Evolutionary conservation across 306 rosid genomes (phyloP).

Genomic region (Citrullus mucosospermus): DNA sequence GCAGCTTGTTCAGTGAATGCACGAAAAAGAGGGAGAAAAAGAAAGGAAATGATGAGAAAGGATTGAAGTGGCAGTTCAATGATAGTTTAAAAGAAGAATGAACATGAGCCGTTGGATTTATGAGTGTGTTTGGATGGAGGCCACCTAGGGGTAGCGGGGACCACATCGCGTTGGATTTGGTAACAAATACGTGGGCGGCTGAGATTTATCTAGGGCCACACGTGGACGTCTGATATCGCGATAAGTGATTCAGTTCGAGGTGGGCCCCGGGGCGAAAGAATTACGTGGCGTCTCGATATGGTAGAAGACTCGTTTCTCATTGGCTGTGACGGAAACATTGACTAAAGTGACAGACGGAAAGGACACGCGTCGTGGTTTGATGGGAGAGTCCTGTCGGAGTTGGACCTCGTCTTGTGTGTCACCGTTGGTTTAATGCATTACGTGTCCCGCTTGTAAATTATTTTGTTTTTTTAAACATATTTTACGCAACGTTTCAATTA

Average conservation of each 20-base stretch:
- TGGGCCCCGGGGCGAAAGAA: constrained; percentile 18
- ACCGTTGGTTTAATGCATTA: background rate
- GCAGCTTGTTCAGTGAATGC: background rate
- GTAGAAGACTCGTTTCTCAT: constrained; percentile 10
- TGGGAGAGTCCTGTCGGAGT: background rate
- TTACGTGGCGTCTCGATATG: constrained; percentile 44
- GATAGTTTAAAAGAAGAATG: constrained; percentile 5
- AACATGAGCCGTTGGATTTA: constrained; percentile 25
- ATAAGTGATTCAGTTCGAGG: constrained; percentile 20
- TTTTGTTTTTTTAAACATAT: background rate
- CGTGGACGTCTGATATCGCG: constrained; percentile 30
- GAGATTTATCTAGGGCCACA: background rate
- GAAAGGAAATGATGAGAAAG: background rate
- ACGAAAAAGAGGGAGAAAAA: background rate
- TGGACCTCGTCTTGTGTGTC: constrained; percentile 8
- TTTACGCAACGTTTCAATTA: background rate
- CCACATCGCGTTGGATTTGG: constrained; percentile 22
- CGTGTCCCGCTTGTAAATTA: background rate
- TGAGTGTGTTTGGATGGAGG: constrained; percentile 5
- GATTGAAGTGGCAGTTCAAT: constrained; percentile 1
- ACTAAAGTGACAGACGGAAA: background rate
- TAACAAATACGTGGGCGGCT: constrained; percentile 56
- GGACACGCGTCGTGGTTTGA: background rate
- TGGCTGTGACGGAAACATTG: constrained; percentile 4
- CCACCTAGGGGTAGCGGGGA: constrained; percentile 30